Evolutionary conservation across 2,329 filamentous ascomycete species (phyloP), one percentile per base, ranked within the genome.

Genomic region (Cryphonectria radicalis): DNA sequence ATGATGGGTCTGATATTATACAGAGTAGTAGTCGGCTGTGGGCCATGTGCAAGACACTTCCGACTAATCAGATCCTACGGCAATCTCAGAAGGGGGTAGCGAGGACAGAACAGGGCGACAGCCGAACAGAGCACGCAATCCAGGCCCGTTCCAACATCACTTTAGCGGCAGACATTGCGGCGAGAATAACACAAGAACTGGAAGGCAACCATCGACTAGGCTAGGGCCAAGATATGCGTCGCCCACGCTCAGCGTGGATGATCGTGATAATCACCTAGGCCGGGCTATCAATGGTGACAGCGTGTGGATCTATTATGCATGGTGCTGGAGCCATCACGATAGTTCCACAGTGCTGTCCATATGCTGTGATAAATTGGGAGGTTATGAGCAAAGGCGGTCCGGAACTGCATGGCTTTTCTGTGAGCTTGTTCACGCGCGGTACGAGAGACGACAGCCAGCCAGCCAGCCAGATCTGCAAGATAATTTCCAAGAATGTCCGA

Each of bases 41-140:
- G 63, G 63, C 4, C 22, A 46, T 64, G 40, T 25, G 37, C 35
- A 37, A n/a, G 19, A n/a, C 22, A 40, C 35, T 35, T 40, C 32
- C 17, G 40, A 46, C 62, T 65, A 7, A 53, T 65, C 63, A 25
- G 43, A 37, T 35, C 28, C 43, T 65, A 43, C 28, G 14, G n/a
- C 43, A 10, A 19, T 28, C 13, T 53, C 63, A 11, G 8, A 42
- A n/a, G 17, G 22, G 42, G 14, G 40, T 46, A 50, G 63, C 42
- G 42, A 65, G 63, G 43, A n/a, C n/a, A 19, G 19, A 62, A 6
- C 46, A n/a, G 35, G 7, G 59, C 32, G 59, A 62, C 59, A 40
- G 32, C 59, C 59, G 55, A n/a, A 50, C 28, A 60, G 13, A 72
- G 68, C 68, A 72, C 71, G 71, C 66, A 69, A 72, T 70, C 11